A percentile compares a stretch with the other conserved stretches of the same genome.
phyloP scores from a whole-genome alignment of 305 asterid species.

The Withania somnifera region DNA sequence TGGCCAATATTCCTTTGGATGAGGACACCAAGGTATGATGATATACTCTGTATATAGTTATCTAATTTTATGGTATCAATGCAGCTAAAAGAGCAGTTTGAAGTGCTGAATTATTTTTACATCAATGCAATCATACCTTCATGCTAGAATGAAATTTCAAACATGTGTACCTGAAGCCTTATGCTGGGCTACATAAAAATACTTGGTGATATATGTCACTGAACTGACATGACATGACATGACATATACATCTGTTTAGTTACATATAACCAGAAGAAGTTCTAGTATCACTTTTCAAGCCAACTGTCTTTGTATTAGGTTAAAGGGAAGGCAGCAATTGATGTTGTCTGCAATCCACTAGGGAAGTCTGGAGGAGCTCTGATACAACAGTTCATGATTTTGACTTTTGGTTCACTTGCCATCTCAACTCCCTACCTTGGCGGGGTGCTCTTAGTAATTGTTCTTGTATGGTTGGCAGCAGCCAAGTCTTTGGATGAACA shows the following conservation, averaged over 20 bases:
- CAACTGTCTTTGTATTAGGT: constrained; percentile 33
- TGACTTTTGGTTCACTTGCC: constrained; percentile 89
- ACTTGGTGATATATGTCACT: not conserved
- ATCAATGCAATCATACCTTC: not conserved
- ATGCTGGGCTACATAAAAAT: not conserved
- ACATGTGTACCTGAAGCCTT: not conserved
- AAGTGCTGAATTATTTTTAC: not conserved
- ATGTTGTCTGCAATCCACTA: constrained; percentile 89
- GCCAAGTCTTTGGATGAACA: constrained; percentile 83
- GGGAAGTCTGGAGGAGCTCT: constrained; percentile 97
- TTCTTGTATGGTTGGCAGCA: constrained; percentile 84
- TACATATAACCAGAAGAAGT: not conserved
- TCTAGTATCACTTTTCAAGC: not conserved
- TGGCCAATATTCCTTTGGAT: constrained; percentile 97
- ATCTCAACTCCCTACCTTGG: constrained; percentile 96
- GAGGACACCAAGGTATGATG: constrained; percentile 90
- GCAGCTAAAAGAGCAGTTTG: not conserved
- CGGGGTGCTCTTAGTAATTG: constrained; percentile 72
- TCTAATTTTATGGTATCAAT: not conserved
- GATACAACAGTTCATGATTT: constrained; percentile 91
- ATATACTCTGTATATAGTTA: not conserved
- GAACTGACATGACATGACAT: not conserved
- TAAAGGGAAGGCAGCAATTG: constrained; percentile 96
- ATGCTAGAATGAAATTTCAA: not conserved
- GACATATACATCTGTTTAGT: not conserved